Base-by-base conservation (phyloP, 2,329 filamentous ascomycete species). In the Fusarium sp. region DNA sequence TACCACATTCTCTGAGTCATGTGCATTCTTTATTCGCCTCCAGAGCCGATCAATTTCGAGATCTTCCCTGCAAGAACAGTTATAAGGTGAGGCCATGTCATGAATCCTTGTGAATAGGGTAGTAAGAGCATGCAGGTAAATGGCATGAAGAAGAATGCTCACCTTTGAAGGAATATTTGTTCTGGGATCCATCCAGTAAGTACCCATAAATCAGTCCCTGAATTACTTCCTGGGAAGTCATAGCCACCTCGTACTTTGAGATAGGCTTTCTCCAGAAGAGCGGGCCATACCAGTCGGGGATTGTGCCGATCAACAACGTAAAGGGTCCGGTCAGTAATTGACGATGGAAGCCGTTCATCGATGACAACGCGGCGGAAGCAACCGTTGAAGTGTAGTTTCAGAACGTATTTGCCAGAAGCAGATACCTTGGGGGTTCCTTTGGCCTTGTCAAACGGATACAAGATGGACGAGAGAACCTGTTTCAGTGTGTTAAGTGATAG, bases 211-310 rank as follows among this genome's bases (percentile, higher is more conserved):
- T 99, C 96, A 4, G 95, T 98, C 13, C 94, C 94, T 1, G 95
- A 98, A 78, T 98, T 98, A 75, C 96, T 98, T 9, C 96, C 96
- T 0, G 96, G 95, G 70, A 99, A 99, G 76, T 99, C 94, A 77
- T 99, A 99, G 34, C 96, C 96, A 28, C 96, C 96, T 57, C 95
- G 89, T 13, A 98, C 89, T 82, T 98, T 99, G 2, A 99, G 84
- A 73, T 99, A 99, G 1, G 96, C 96, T 77, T 99, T 99, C 77
- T 99, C 96, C 17, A 98, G 83, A 6, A 99, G 84, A 3, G 95
- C 94, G 7, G 96, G 96, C 94, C 95, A 98, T 15, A 98, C 81
- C 15, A 97, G 84, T n/a, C 82, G 84, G 6, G 92, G 91, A 68
- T 97, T 94, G 42, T 90, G 90, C 36, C 94, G 88, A 74, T 98